Evolutionary conservation across 257 asterid species (phyloP).

Genomic region (Solanum virginianum): DNA sequence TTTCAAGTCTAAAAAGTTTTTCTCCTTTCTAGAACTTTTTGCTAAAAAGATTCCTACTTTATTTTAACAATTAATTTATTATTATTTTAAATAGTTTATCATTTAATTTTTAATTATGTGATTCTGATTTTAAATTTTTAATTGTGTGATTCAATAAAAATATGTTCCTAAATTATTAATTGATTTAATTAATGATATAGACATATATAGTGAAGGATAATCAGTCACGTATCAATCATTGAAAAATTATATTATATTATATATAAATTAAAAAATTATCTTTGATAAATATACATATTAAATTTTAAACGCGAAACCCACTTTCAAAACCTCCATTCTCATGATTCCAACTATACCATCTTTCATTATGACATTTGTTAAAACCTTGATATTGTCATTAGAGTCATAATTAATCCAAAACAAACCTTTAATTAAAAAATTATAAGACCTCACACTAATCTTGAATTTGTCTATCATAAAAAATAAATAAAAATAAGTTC

Average conservation of each 20-base stretch:
- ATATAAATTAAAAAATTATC: too few relatives aligned
- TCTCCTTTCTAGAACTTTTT: not conserved
- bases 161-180: too few relatives aligned
- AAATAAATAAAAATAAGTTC: not conserved
- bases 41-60: not conserved
- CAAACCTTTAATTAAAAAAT: not conserved
- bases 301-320: too few relatives aligned
- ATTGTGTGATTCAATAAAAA: too few relatives aligned
- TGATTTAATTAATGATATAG: too few relatives aligned
- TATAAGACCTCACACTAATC: not conserved
- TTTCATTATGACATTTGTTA: not conserved
- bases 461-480: not conserved
- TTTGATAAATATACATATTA: too few relatives aligned
- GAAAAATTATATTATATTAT: too few relatives aligned
- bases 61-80: not conserved
- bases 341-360: not conserved
- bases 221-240: too few relatives aligned
- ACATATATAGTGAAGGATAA: too few relatives aligned
- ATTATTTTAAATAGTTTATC: not conserved
- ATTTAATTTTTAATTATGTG: too few relatives aligned
- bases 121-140: too few relatives aligned
- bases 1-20: not conserved
- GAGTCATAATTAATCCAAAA: not conserved
- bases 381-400: not conserved
- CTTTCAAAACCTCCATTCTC: too few relatives aligned